Base-by-base conservation (phyloP, 768 basidiomycete species). In the Tricholoma sp. region DNA sequence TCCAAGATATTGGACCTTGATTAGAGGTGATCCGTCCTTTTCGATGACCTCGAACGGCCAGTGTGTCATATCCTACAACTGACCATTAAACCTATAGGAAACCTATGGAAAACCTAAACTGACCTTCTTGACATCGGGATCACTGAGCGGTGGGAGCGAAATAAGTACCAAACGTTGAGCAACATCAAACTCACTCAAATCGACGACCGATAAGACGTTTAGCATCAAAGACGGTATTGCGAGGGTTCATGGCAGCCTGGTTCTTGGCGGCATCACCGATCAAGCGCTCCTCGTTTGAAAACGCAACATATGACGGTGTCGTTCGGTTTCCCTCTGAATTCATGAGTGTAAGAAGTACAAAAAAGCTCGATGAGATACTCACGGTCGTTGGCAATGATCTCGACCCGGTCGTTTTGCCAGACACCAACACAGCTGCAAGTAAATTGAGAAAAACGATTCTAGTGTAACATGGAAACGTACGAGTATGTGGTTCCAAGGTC, bases 331-430 rank as follows among this genome's bases (percentile, higher is more conserved):
- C 96, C 89, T 98, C 90, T 92, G 68, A 31, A 59, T 42, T 42
- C 52, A 47, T 47, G 44, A 12, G 24, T 52, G 33, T 33, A 0
- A 37, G n/a, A 28, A 36, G 18, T 31, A 50, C 9, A 53, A 53
- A 55, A 54, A 44, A 34, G 17, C 20, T 17, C 29, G n/a, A 42
- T 20, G 34, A 49, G 31, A 36, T 12, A 79, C 90, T 74, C 65
- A 92, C 89, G 92, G 82, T 94, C 92, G 68, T 94, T 94, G 78
- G 92, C 89, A 72, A 98, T 98, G 80, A 98, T 98, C 76, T 98
- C 95, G 67, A 98, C 95, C 68, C 96, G 94, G 84, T 98, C 96
- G 75, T 97, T 94, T 83, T 96, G 93, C 95, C 95, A 98, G 69
- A 98, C 94, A 80, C 94, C 96, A 66, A 98, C 96, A 73, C 95